Conservation (phyloP, 768 basidiomycete species). For the Suillus paluster region DNA sequence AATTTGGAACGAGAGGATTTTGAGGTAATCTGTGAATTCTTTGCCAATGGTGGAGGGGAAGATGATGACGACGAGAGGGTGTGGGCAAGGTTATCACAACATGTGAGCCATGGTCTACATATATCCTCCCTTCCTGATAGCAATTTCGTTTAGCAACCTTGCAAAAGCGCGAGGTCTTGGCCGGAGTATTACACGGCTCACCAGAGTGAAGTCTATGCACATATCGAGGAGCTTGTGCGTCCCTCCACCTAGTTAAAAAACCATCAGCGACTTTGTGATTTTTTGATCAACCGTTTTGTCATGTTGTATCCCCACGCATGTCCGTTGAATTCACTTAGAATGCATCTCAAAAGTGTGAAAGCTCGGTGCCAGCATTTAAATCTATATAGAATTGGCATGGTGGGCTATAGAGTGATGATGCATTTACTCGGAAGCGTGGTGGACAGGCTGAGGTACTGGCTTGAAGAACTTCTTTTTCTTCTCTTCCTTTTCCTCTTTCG, state of each 20-base stretch:
- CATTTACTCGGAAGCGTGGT: conserved; percentile 26
- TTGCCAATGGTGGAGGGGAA: conserved; percentile 55
- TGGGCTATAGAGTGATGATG: conserved; percentile 18
- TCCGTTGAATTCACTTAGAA: not conserved
- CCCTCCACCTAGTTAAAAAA: not conserved
- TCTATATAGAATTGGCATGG: conserved; percentile 7
- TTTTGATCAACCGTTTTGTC: not conserved
- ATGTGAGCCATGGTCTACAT: conserved; percentile 41
- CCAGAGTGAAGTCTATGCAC: conserved; percentile 43
- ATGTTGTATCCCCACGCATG: not conserved
- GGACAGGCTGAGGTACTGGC: conserved; percentile 48
- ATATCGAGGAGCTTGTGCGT: conserved; percentile 39
- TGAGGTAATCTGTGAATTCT: conserved; percentile 56
- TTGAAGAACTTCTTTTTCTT: conserved; percentile 86
- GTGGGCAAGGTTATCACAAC: conserved; percentile 52
- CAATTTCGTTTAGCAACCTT: conserved; percentile 37
- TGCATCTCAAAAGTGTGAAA: not conserved
- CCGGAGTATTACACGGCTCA: conserved; percentile 54
- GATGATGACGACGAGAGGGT: conserved; percentile 51
- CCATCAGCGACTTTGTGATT: not conserved
- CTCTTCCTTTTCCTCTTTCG: conserved; percentile 60
- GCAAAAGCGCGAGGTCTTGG: conserved; percentile 50
- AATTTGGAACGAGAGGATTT: conserved; percentile 45
- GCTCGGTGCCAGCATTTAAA: conserved; percentile 3
- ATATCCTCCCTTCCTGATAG: conserved; percentile 8